Evolutionary conservation across 106 monocot genomes (phyloP).

Genomic region (Dactylorhiza incarnata): DNA sequence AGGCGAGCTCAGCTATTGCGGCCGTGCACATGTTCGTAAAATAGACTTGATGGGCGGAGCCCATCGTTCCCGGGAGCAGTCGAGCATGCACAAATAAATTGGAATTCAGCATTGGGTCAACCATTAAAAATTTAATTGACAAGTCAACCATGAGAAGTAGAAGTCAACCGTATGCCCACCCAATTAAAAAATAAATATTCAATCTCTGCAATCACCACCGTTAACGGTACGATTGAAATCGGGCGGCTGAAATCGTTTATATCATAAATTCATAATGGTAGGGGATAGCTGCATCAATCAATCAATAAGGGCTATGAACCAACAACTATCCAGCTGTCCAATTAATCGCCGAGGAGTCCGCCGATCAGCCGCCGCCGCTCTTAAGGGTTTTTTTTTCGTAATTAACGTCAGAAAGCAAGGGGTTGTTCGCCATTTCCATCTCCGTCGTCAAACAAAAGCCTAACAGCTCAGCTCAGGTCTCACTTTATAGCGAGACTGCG

Average conservation of each 20-base stretch:
- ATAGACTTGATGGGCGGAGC: too few species aligned
- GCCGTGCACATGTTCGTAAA: too few species aligned
- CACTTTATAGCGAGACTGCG: not conserved
- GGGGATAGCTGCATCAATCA: too few species aligned
- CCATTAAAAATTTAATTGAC: not conserved
- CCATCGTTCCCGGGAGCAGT: too few species aligned
- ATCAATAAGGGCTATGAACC: too few species aligned
- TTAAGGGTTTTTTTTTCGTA: not conserved
- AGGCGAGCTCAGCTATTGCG: too few species aligned
- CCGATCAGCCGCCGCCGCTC: not conserved
- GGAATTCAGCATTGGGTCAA: too few species aligned
- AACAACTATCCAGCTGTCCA: conserved; percentile 1
- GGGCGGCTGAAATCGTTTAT: not conserved
- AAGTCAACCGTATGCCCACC: too few species aligned
- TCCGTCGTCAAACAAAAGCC: not conserved
- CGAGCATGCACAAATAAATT: too few species aligned
- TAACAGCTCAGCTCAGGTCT: conserved; percentile 1
- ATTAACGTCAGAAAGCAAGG: not conserved
- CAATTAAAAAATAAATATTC: too few species aligned
- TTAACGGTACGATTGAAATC: not conserved
- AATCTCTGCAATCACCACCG: too few species aligned
- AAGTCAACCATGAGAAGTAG: not conserved
- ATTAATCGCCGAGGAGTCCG: not conserved
- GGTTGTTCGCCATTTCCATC: not conserved
- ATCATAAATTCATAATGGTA: not conserved